A percentile compares a stretch with the other conserved stretches of the same genome.
These are phyloP conservation scores for Salvia sclarea DNA, from an alignment of 305 asterid species.

Conservation along the genomic window DNA sequence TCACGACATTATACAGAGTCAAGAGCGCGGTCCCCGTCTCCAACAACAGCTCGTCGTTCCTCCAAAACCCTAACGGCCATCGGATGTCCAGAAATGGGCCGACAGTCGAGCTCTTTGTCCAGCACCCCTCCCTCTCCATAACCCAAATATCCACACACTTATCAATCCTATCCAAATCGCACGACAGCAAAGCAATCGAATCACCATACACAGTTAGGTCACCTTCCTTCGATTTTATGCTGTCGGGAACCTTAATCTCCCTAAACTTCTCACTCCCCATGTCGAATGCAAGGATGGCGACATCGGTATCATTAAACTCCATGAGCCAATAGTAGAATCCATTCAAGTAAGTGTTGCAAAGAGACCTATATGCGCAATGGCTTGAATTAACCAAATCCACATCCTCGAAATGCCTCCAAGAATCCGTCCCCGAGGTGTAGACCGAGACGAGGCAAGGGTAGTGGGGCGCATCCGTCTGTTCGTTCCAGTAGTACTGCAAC, in stretches of 20 bases:
- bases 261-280: slow-evolving; percentile 39
- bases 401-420: slow-evolving; percentile 43
- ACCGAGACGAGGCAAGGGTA: slow-evolving; percentile 31
- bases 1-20: slow-evolving; percentile 28
- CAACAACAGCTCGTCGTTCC: slow-evolving; percentile 36
- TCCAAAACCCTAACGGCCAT: slow-evolving; percentile 49
- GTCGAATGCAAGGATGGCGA: slow-evolving; percentile 41
- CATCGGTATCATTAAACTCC: slow-evolving; percentile 18
- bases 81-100: slow-evolving; percentile 38
- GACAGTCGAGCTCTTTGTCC: slow-evolving; percentile 34
- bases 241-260: slow-evolving; percentile 39
- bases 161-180: slow-evolving; percentile 28
- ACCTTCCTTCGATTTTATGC: slow-evolving; percentile 34
- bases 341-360: slow-evolving; percentile 39
- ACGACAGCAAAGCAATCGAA: slow-evolving; percentile 36
- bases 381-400: slow-evolving; percentile 33
- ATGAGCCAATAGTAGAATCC: slow-evolving; percentile 47
- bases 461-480: slow-evolving; percentile 3
- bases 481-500: slow-evolving; percentile 36
- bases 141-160: slow-evolving; percentile 42
- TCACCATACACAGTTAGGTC: slow-evolving; percentile 34
- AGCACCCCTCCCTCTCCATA: slow-evolving; percentile 32
- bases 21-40: slow-evolving; percentile 33
- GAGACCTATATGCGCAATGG: slow-evolving; percentile 33
- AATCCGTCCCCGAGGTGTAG: slow-evolving; percentile 38